Conservation (phyloP, 2,329 filamentous ascomycete genomes). For the Juglanconis sp. region DNA sequence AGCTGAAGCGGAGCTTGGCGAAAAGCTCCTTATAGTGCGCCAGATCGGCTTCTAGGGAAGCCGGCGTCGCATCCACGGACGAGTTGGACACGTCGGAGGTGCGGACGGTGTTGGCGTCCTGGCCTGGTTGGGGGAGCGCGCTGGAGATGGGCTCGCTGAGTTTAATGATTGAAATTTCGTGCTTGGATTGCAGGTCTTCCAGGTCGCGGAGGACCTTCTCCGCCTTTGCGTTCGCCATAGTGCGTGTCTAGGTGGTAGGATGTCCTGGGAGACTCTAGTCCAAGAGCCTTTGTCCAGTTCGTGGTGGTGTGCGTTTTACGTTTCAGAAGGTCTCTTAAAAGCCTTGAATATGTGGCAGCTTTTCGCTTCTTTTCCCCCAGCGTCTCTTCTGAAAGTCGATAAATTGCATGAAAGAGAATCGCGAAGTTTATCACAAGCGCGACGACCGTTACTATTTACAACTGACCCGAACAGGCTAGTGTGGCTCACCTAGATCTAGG, state of each 20-base stretch:
- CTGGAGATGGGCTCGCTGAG: constrained; percentile 72
- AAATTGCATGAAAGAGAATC: not conserved
- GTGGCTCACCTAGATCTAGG: not conserved
- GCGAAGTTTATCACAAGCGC: not conserved
- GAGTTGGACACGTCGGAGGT: constrained; percentile 71
- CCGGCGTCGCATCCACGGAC: constrained; percentile 66
- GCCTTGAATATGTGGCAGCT: not conserved
- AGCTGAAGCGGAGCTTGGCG: constrained; percentile 92
- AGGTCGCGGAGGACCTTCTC: constrained; percentile 46
- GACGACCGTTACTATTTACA: constrained; percentile 2
- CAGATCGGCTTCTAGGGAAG: constrained; percentile 77
- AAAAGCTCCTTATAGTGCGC: constrained; percentile 93
- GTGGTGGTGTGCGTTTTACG: not conserved
- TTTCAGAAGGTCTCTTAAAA: not conserved
- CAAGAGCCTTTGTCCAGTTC: too few relatives aligned
- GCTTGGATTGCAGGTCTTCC: constrained; percentile 50
- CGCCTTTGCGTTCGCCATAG: constrained; percentile 31
- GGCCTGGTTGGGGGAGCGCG: constrained; percentile 37
- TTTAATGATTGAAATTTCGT: constrained; percentile 70
- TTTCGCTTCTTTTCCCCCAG: not conserved
- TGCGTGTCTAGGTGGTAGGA: not conserved
- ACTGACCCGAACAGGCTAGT: not conserved
- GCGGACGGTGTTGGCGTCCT: constrained; percentile 41
- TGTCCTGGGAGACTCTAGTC: too few relatives aligned
- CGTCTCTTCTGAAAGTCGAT: not conserved